Conservation (phyloP, 2,329 filamentous ascomycete species). For the Rhynchosporium agropyri region DNA sequence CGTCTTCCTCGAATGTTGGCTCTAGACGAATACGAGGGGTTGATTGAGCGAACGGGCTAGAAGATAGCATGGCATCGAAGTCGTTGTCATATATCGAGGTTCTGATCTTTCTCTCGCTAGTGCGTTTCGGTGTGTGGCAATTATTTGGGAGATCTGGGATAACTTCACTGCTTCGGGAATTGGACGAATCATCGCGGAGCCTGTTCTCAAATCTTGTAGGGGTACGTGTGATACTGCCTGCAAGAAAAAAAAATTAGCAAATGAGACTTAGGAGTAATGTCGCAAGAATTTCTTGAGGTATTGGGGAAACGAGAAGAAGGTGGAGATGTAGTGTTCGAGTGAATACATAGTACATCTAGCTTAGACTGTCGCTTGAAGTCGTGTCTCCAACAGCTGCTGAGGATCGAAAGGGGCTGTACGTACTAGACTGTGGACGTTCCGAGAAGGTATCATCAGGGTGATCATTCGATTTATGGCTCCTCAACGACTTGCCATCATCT, state of each 20-base stretch:
- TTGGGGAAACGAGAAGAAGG: no score
- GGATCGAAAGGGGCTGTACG: not conserved
- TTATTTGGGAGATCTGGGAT: slow-evolving; percentile 23
- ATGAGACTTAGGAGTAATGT: no score
- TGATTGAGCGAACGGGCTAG: slow-evolving; percentile 38
- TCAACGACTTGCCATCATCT: slow-evolving; percentile 28
- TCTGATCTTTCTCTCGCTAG: slow-evolving; percentile 4
- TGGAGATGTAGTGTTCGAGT: not conserved
- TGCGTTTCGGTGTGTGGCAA: slow-evolving; percentile 13
- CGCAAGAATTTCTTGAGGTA: no score
- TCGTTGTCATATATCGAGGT: slow-evolving; percentile 19
- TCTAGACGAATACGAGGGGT: slow-evolving; percentile 37
- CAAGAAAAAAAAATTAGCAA: not conserved
- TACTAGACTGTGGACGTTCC: slow-evolving; percentile 20
- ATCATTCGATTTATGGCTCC: slow-evolving; percentile 27
- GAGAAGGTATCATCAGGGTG: slow-evolving; percentile 29
- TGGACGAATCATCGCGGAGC: slow-evolving; percentile 22
- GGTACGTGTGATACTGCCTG: slow-evolving; percentile 20
- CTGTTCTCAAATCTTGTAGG: slow-evolving; percentile 27
- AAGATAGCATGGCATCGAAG: slow-evolving; percentile 34
- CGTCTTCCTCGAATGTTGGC: slow-evolving; percentile 29
- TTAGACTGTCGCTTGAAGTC: not conserved
- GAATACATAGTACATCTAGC: not conserved
- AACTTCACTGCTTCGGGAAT: slow-evolving; percentile 15
- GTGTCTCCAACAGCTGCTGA: not conserved